Conservation (phyloP, 495 filamentous ascomycete species). For the Antarctomyces pellizariae region DNA sequence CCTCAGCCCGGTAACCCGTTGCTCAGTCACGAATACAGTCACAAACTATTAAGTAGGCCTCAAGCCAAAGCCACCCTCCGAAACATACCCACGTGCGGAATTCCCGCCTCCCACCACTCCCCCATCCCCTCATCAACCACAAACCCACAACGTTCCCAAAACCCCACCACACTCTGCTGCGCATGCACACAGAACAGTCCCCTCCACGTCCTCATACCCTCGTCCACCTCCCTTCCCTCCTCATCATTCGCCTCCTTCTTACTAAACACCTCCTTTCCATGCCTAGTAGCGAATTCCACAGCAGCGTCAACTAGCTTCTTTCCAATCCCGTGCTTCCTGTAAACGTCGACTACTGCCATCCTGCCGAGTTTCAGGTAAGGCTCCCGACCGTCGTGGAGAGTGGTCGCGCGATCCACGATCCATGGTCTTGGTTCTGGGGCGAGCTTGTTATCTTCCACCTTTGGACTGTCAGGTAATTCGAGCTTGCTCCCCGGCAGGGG, state of each 20-base stretch:
- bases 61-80: no score
- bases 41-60: no score
- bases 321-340: slow-evolving; percentile 37
- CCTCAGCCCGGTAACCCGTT: no score
- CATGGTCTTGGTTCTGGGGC: slow-evolving; percentile 11
- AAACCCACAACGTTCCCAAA: slow-evolving; percentile 49
- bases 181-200: slow-evolving; percentile 57
- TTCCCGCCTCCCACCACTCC: slow-evolving; percentile 62
- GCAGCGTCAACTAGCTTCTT: slow-evolving; percentile 36
- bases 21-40: no score
- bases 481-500: slow-evolving; percentile 19
- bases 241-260: slow-evolving; percentile 8
- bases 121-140: slow-evolving; percentile 44
- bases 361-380: slow-evolving; percentile 60
- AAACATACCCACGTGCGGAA: slow-evolving; percentile 69
- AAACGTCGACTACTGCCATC: slow-evolving; percentile 38
- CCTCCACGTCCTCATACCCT: slow-evolving; percentile 27
- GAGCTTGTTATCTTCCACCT: slow-evolving; percentile 4
- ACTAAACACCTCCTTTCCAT: slow-evolving; percentile 17
- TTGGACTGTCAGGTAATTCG: slow-evolving; percentile 7
- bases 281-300: slow-evolving; percentile 24
- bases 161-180: slow-evolving; percentile 31
- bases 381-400: slow-evolving; percentile 31
- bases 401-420: slow-evolving; percentile 18
- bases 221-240: slow-evolving; percentile 11